Base-by-base conservation (phyloP, 768 basidiomycete genomes). In the Russula lepida region DNA sequence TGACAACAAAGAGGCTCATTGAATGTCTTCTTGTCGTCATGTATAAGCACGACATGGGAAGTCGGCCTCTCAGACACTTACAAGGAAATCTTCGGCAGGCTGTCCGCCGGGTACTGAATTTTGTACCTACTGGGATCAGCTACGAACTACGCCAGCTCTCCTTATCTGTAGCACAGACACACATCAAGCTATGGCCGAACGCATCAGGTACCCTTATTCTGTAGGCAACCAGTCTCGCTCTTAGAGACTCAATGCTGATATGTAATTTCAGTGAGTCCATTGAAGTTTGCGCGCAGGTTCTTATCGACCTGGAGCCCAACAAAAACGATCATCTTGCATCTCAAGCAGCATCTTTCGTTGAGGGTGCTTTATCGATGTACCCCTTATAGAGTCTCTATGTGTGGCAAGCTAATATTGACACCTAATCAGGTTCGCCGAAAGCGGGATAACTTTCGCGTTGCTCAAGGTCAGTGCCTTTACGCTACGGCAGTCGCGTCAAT, bases 31-130 rank as follows among this genome's bases (percentile, higher is more conserved):
- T 85, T 59, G 80, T 88, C 46, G 75, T 84, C 62, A 78, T 88
- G 23, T 83, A 84, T 72, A 91, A 91, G 73, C 84, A 88, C 62
- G 84, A 91, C 68, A 81, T 91, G 59, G 83, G 83, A 49, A 79
- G 77, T 54, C 71, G 66, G 21, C 71, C 78, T 15, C 73, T 90
- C 56, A 75, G 71, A 53, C 81, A 82, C 66, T 76, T 88, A 30
- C 82, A 84, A 50, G 75, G 73, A 32, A 64, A 72, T 15, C 72
- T 89, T 2, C 78, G 82, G 39, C 76, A 72, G 53, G 83, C 86
- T 0, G 75, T 86, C 15, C 69, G 76, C 32, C 76, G 78, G 23
- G 74, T 79, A 1, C 71, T 85, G 54, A 83, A 81, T 32, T 67
- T 84, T 9, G 66, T 85, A 41, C 70, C 79, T 4, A 71, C 75